These are phyloP conservation scores for Cladophialophora exuberans DNA, from an alignment of 2,329 filamentous ascomycete genomes.

Conservation along the genomic window DNA sequence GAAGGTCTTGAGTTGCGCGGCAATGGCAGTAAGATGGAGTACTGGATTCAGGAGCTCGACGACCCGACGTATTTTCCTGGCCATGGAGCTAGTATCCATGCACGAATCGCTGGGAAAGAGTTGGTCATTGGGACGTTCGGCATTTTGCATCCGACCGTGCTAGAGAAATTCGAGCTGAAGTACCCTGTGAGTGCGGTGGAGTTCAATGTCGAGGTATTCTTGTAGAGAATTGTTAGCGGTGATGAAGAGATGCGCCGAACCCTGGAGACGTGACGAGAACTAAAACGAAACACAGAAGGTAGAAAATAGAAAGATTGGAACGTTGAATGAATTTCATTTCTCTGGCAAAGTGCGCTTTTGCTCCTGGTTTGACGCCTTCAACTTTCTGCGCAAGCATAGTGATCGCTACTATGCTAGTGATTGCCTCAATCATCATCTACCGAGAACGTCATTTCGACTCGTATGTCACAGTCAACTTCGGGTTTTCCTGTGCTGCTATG, in stretches of 20 bases:
- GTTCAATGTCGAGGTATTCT: slow-evolving; percentile 90
- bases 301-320: background rate
- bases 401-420: too few species aligned
- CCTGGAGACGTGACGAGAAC: background rate
- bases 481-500: too few species aligned
- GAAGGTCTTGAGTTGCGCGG: slow-evolving; percentile 63
- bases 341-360: too few species aligned
- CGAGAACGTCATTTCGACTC: too few species aligned
- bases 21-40: slow-evolving; percentile 65
- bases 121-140: slow-evolving; percentile 85
- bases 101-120: slow-evolving; percentile 74
- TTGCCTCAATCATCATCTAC: too few species aligned
- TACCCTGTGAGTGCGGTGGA: slow-evolving; percentile 93
- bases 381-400: background rate
- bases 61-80: slow-evolving; percentile 91
- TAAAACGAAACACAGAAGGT: background rate
- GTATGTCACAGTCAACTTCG: too few species aligned
- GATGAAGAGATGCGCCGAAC: too few species aligned
- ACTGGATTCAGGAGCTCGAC: slow-evolving; percentile 93
- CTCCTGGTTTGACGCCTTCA: background rate
- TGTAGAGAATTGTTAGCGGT: too few species aligned
- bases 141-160: slow-evolving; percentile 87
- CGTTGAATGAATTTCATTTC: background rate
- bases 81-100: slow-evolving; percentile 81
- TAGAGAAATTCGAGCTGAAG: slow-evolving; percentile 91